Base-by-base conservation (phyloP, 805 yeast genomes). In the Candida takata region DNA sequence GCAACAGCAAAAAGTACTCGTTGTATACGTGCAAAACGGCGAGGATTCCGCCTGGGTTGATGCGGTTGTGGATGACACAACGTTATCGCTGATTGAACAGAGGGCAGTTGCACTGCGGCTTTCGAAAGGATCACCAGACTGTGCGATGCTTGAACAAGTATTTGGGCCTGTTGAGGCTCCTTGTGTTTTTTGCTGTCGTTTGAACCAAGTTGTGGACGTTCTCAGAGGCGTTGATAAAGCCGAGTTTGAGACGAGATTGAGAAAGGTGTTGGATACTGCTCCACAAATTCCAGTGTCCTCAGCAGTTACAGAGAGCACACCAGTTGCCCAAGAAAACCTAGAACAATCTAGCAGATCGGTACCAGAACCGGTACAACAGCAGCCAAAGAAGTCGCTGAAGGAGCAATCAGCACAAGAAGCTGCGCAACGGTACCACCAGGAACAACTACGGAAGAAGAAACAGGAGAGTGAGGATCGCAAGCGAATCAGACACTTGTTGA, bases 141-240 rank as follows among this genome's bases (percentile, higher is more conserved):
- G 63, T 40, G 48, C 41, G 1, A 60, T 61, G 44, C 77, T 81
- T 47, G 60, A 65, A 24, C 77, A 75, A 42, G 59, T 79, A n/a
- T 78, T 77, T 43, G 76, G 76, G 3, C 57, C 64, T 13, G 60
- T 68, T 7, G 49, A 47, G 1, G 63, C 68, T 4, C 88, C 88
- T 2, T 67, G 83, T 42, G 58, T 80, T 17, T 69, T 73, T 48
- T 58, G 79, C 11, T 63, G 83, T n/a, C 58, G 54, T 24, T 57
- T 62, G 9, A 76, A 80, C 6, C 52, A 59, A 27, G 61, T 77
- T 5, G 42, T 71, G 24, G 75, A 68, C 31, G 46, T 64, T 3
- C 56, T 76, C 9, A 55, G 58, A 8, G 65, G 58, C 6, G 63
- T 57, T 3, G 44, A 58, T 3, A 29, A 52, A 8, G 40, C 37